Evolutionary conservation across 1,139 yeast species (phyloP), one percentile per base, ranked within the genome.

Genomic region (Casaregolazyma suthepensis): DNA sequence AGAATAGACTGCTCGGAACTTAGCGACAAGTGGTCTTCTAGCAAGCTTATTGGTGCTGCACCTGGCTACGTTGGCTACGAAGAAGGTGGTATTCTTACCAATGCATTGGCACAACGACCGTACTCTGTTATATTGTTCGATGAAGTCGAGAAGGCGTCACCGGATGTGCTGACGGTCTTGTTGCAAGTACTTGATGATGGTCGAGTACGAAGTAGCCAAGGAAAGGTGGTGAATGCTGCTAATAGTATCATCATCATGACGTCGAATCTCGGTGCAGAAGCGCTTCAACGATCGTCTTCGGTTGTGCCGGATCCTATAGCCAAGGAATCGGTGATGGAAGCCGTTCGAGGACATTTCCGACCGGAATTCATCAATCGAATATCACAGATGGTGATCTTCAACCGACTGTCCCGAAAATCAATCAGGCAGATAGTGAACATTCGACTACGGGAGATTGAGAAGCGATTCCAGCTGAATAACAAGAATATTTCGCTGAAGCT

Each of bases 71-170:
- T 93, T 63, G 99, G 99, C 45, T 93, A 88, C 68, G 98, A 91
- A 70, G 97, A 93, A 70, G 98, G 99, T 69, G 99, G 99, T 62
- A 82, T 91, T 62, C 78, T 93, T 62, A 93, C 99, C 1, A 96
- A 93, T 66, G 96, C 94, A 57, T 77, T 93, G 57, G 79, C 89
- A 57, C 82, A 97, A 68, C 84, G 87, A 59, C 99, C 99, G 52
- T 94, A 93, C 75, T 87, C 98, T 4, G 99, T 94, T 26, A 80
- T 93, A 31, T 76, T 93, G 60, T 93, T 93, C 66, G 99, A 93
- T 73, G 99, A 93, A 73, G 96, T 93, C 55, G 99, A 93, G 68
- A 93, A 93, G 73, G 99, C 99, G n/a, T 96, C 96, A 1, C 99
- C 99, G 1, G 98, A 93, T 70, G 99, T 94, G 1, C 78, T 93